Conservation (phyloP, 768 basidiomycete genomes). For the Podaxis sp. region DNA sequence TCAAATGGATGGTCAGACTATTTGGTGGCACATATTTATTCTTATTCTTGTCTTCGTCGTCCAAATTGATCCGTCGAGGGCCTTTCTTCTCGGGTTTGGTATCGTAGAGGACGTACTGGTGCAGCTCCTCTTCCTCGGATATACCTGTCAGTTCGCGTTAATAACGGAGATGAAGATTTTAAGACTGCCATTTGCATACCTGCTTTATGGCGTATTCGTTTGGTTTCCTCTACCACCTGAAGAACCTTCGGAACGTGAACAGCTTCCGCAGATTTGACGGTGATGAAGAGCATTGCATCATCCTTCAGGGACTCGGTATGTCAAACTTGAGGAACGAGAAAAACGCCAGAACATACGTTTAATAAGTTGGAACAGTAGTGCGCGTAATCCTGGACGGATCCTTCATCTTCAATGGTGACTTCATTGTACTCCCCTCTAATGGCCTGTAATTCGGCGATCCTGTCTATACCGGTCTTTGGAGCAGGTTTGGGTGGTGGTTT, state of each 20-base stretch:
- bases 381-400: constrained; percentile 64
- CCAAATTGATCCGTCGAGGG: constrained; percentile 67
- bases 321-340: neutral
- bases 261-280: constrained; percentile 61
- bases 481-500: constrained; percentile 58
- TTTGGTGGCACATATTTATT: constrained; percentile 64
- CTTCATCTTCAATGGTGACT: constrained; percentile 67
- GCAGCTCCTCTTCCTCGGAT: constrained; percentile 58
- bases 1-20: constrained; percentile 70
- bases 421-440: constrained; percentile 73
- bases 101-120: constrained; percentile 80
- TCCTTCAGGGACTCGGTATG: constrained; percentile 44
- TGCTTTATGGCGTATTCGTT: constrained; percentile 73
- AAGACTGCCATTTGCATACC: constrained; percentile 37
- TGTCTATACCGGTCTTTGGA: constrained; percentile 64
- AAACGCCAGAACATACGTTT: constrained; percentile 36
- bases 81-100: constrained; percentile 47
- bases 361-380: constrained; percentile 64
- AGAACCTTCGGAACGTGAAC: constrained; percentile 76
- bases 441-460: constrained; percentile 72
- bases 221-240: constrained; percentile 77
- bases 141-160: constrained; percentile 29
- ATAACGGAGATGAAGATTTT: neutral
- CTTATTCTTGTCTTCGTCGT: constrained; percentile 51
- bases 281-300: constrained; percentile 79